Evolutionary conservation across 2,329 filamentous ascomycete species (phyloP).

Genomic region (Rhynchosporium graminicola): DNA sequence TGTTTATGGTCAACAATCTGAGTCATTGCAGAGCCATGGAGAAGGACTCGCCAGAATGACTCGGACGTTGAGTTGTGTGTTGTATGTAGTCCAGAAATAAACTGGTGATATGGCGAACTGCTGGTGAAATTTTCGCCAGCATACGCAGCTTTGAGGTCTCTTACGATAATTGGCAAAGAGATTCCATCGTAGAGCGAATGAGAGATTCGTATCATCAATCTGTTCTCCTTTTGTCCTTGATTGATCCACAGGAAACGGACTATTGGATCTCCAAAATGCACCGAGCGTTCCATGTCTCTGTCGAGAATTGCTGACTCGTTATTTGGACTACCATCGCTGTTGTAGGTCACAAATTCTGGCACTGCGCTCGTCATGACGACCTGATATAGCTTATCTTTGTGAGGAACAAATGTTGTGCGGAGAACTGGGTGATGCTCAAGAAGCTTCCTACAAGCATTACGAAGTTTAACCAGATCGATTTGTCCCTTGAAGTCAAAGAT

Average conservation of each 20-base stretch:
- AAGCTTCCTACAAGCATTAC: constrained; percentile 15
- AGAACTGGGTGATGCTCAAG: constrained; percentile 19
- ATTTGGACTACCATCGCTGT: not conserved
- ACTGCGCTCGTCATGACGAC: constrained; percentile 16
- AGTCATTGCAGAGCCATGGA: constrained; percentile 19
- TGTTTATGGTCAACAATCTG: not conserved
- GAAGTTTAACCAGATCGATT: constrained; percentile 13
- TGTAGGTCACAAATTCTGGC: not conserved
- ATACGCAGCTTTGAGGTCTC: constrained; percentile 15
- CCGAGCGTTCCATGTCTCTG: not conserved
- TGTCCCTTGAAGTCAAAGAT: constrained; percentile 17
- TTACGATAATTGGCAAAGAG: constrained; percentile 47
- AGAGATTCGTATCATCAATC: constrained; percentile 44
- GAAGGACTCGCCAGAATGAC: constrained; percentile 8
- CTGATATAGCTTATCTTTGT: constrained; percentile 18
- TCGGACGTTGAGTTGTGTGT: not conserved
- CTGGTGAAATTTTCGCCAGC: not conserved
- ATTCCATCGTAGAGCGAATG: constrained; percentile 65
- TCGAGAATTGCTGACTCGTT: not conserved
- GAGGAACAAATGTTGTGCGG: constrained; percentile 22
- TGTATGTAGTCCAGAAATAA: constrained; percentile 25
- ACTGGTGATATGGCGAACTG: constrained; percentile 5
- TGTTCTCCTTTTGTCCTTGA: not conserved
- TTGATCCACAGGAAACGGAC: constrained; percentile 1
- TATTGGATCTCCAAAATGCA: not conserved